Conservation (phyloP, 2,329 filamentous ascomycete genomes). For the Penicillium sp. region DNA sequence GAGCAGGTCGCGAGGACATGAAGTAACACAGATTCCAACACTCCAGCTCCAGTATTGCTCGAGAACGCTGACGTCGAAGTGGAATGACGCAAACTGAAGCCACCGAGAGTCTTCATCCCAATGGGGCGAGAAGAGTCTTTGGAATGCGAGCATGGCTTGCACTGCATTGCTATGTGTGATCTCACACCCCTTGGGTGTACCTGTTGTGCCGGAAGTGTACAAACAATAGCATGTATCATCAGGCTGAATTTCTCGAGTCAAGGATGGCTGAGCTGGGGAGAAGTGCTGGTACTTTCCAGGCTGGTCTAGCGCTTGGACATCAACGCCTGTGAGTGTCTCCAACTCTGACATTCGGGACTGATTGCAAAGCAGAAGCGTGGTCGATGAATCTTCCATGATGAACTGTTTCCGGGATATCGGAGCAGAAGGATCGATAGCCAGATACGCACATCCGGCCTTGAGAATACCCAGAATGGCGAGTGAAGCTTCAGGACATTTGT, state of each 20-base stretch:
- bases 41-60: slow-evolving; percentile 98
- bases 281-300: slow-evolving; percentile 38
- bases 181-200: slow-evolving; percentile 82
- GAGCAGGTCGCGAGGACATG: slow-evolving; percentile 79
- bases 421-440: slow-evolving; percentile 76
- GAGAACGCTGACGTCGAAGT: slow-evolving; percentile 90
- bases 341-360: slow-evolving; percentile 47
- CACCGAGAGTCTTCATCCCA: slow-evolving; percentile 76
- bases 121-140: slow-evolving; percentile 71
- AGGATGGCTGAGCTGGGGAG: slow-evolving; percentile 36
- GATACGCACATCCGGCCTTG: slow-evolving; percentile 78
- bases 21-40: slow-evolving; percentile 80
- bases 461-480: slow-evolving; percentile 79
- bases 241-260: slow-evolving; percentile 42
- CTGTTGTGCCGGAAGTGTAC: slow-evolving; percentile 86
- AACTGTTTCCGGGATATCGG: slow-evolving; percentile 74
- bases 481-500: slow-evolving; percentile 82
- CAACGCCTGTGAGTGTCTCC: slow-evolving; percentile 33
- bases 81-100: slow-evolving; percentile 91
- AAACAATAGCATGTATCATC: slow-evolving; percentile 75
- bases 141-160: slow-evolving; percentile 86
- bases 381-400: slow-evolving; percentile 72
- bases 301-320: slow-evolving; percentile 52
- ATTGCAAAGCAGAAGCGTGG: slow-evolving; percentile 64
- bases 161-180: slow-evolving; percentile 87